A percentile compares a stretch with the other conserved stretches of the same genome.
These are phyloP conservation scores for Yarrowia sp. DNA, from an alignment of 805 yeast species.

Conservation along the genomic window DNA sequence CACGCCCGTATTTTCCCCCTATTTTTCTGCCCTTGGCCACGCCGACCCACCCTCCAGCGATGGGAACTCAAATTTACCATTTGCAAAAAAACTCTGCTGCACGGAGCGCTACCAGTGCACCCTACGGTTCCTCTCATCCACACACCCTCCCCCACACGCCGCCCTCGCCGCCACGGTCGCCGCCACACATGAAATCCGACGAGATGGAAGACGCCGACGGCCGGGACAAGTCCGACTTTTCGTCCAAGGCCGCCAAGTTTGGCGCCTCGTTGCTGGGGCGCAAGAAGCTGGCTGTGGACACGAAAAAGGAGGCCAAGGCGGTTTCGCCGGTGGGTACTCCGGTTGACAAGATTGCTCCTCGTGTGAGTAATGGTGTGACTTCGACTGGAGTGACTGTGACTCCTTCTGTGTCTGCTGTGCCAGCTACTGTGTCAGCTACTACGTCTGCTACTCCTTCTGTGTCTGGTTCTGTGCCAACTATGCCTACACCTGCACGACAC, in stretches of 20 bases:
- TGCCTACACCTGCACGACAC: too few relatives aligned
- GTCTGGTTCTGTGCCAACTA: too few relatives aligned
- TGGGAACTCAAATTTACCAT: conserved; percentile 16
- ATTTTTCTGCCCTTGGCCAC: neutral
- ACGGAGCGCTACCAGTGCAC: neutral
- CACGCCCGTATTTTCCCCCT: neutral
- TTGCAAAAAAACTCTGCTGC: conserved; percentile 20
- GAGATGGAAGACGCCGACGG: conserved; percentile 12
- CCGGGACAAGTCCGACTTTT: conserved; percentile 10
- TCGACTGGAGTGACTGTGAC: neutral
- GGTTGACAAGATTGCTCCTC: conserved; percentile 2
- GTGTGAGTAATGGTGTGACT: neutral
- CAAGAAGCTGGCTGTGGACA: neutral
- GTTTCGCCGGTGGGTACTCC: neutral
- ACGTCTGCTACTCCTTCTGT: neutral
- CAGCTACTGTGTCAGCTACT: too few relatives aligned
- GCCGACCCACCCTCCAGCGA: neutral
- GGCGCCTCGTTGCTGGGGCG: conserved; percentile 4
- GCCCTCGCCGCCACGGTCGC: conserved; percentile 25
- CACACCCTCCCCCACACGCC: conserved; percentile 4
- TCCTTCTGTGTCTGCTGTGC: neutral
- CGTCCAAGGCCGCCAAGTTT: conserved; percentile 25
- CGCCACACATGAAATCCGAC: conserved; percentile 24
- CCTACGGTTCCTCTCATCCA: neutral
- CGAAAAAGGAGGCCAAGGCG: neutral